phyloP scores from a whole-genome alignment of 2,329 filamentous ascomycete species.

The Hypoxylon sp. region DNA sequence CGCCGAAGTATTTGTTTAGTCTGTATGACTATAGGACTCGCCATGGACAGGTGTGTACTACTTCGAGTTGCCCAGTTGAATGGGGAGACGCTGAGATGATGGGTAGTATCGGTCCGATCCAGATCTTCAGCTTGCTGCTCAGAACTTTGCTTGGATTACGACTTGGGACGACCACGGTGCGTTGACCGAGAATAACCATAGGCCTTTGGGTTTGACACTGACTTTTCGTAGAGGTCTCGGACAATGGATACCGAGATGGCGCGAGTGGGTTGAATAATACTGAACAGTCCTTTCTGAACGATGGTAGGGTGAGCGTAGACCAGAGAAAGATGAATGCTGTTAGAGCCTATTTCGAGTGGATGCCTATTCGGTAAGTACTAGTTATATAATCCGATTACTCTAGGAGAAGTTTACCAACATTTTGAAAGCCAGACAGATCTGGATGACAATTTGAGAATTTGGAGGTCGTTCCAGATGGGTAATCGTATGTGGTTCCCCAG shows the following conservation, averaged over 20 bases:
- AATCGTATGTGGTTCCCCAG: slow-evolving; percentile 67
- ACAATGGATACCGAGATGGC: slow-evolving; percentile 77
- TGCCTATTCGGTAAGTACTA: slow-evolving; percentile 66
- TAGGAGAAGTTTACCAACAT: slow-evolving; percentile 51
- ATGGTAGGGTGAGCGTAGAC: slow-evolving; percentile 75
- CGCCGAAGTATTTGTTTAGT: slow-evolving; percentile 52
- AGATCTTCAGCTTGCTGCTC: slow-evolving; percentile 59
- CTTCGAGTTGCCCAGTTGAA: neutral
- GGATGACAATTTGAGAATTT: slow-evolving; percentile 78
- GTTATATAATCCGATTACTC: neutral
- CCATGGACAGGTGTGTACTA: slow-evolving; percentile 53
- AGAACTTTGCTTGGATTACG: slow-evolving; percentile 62
- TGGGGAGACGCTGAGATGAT: slow-evolving; percentile 5
- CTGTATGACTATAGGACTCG: slow-evolving; percentile 62
- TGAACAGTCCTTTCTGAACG: slow-evolving; percentile 73
- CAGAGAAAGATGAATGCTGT: slow-evolving; percentile 82
- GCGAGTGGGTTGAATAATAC: slow-evolving; percentile 74
- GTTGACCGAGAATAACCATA: slow-evolving; percentile 34
- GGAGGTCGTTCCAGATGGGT: slow-evolving; percentile 76
- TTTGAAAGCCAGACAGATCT: slow-evolving; percentile 70
- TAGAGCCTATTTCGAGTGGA: slow-evolving; percentile 78
- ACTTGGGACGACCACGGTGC: slow-evolving; percentile 62
- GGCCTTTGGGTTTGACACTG: neutral
- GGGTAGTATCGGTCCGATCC: slow-evolving; percentile 59
- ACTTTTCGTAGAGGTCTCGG: slow-evolving; percentile 64